phyloP scores from a whole-genome alignment of 106 monocot genomes.

The Dactylorhiza incarnata region DNA sequence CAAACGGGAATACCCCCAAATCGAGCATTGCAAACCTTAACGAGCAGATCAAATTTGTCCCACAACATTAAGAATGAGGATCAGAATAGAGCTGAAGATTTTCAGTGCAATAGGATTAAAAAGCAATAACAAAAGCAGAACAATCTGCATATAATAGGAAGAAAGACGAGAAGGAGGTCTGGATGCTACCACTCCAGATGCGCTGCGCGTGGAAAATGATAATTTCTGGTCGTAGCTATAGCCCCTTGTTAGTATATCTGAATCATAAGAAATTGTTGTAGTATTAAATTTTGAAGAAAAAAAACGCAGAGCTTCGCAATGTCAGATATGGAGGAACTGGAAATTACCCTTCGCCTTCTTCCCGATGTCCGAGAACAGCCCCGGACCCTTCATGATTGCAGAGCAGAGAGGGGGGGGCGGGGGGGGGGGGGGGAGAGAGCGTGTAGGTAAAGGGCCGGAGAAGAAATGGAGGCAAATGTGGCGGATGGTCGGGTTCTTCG shows the following conservation, averaged over 20 bases:
- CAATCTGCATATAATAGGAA: background rate
- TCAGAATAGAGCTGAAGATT: background rate
- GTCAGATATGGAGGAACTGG: background rate
- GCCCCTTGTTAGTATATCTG: conserved; percentile 23
- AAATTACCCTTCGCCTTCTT: conserved; percentile 22
- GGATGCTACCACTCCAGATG: conserved; percentile 19
- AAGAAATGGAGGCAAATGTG: background rate
- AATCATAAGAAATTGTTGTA: background rate
- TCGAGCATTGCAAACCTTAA: background rate
- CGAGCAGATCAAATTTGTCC: background rate
- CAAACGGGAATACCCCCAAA: background rate
- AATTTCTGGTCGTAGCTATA: conserved; percentile 27
- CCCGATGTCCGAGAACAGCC: conserved; percentile 25
- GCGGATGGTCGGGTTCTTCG: no score
- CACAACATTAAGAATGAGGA: background rate
- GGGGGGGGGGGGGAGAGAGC: background rate
- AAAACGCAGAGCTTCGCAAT: background rate
- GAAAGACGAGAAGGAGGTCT: background rate
- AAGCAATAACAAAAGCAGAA: background rate
- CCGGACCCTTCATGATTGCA: conserved; percentile 21
- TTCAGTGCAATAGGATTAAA: background rate
- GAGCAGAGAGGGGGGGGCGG: background rate
- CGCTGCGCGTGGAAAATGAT: conserved; percentile 15
- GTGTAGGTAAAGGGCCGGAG: background rate
- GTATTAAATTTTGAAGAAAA: background rate